Evolutionary conservation across 2,329 filamentous ascomycete genomes (phyloP).

Genomic region (Hypomyces rosellus): DNA sequence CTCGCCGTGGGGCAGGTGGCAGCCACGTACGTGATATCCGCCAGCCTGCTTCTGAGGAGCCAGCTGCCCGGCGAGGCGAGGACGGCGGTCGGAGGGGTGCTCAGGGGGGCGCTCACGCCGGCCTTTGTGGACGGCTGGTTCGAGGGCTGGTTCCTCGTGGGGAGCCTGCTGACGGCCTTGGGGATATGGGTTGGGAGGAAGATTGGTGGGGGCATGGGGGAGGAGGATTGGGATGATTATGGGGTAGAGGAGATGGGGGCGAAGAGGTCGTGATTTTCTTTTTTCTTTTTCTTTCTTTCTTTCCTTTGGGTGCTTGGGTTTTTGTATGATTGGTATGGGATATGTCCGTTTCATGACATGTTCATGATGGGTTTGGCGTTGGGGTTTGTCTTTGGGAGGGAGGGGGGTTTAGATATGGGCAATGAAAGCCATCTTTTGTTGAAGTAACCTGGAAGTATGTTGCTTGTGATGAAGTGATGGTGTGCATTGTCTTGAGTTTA

Average conservation of each 20-base stretch:
- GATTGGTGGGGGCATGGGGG: slow-evolving; percentile 35
- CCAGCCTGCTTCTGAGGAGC: slow-evolving; percentile 68
- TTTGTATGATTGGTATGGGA: too few species aligned
- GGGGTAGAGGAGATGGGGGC: slow-evolving; percentile 64
- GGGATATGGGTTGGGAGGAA: slow-evolving; percentile 68
- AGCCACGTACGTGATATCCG: slow-evolving; percentile 79
- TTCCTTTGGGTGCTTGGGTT: neutral
- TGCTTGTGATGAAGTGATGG: too few species aligned
- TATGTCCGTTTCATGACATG: too few species aligned
- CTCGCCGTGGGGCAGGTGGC: slow-evolving; percentile 74
- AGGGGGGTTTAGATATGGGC: too few species aligned
- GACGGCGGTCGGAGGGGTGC: slow-evolving; percentile 67
- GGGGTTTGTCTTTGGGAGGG: too few species aligned
- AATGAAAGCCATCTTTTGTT: too few species aligned
- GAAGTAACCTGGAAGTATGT: too few species aligned
- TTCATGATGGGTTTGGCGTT: too few species aligned
- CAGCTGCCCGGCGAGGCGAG: slow-evolving; percentile 74
- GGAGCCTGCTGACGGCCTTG: slow-evolving; percentile 58
- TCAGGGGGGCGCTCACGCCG: slow-evolving; percentile 71
- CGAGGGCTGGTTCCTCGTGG: slow-evolving; percentile 75
- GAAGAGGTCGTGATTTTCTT: slow-evolving; percentile 48
- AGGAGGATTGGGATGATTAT: slow-evolving; percentile 56
- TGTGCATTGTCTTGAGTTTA: too few species aligned
- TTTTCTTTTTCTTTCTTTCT: neutral
- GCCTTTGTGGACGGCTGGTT: slow-evolving; percentile 68